A percentile compares a stretch with the other conserved stretches of the same genome.
Conservation (phyloP, 768 basidiomycete genomes). For the Crepidotus variabilis region DNA sequence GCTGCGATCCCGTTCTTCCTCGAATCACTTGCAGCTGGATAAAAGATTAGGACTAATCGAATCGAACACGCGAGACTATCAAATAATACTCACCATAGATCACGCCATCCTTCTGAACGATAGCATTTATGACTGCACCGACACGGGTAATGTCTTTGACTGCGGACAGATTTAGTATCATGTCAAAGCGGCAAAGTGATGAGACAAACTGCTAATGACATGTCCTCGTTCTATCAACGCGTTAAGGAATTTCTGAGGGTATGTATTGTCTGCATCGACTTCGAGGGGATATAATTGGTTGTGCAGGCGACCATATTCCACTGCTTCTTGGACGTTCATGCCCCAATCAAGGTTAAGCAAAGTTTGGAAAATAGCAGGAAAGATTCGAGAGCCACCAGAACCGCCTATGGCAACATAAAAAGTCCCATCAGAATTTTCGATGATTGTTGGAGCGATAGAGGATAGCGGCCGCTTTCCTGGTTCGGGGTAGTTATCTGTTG, state of each 20-base stretch:
- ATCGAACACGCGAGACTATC: constrained; percentile 3
- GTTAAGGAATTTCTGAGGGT: constrained; percentile 52
- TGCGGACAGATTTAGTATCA: constrained; percentile 16
- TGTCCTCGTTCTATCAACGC: constrained; percentile 64
- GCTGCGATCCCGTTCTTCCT: constrained; percentile 91
- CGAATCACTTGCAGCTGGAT: constrained; percentile 80
- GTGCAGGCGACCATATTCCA: constrained; percentile 84
- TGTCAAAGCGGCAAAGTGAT: background rate
- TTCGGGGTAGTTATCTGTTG: constrained; percentile 81
- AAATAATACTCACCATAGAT: constrained; percentile 55
- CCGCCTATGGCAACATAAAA: constrained; percentile 77
- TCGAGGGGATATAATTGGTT: constrained; percentile 75
- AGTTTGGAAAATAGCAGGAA: constrained; percentile 74
- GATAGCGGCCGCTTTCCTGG: constrained; percentile 89
- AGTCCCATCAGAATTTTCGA: constrained; percentile 72
- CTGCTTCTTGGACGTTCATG: constrained; percentile 70
- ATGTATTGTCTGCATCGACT: constrained; percentile 60
- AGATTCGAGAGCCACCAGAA: constrained; percentile 86
- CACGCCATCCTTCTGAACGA: constrained; percentile 45
- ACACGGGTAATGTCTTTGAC: constrained; percentile 69
- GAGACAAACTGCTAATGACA: constrained; percentile 54
- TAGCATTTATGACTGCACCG: constrained; percentile 72
- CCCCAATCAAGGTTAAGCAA: constrained; percentile 81
- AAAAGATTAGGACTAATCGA: background rate
- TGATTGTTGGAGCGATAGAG: constrained; percentile 75